Evolutionary conservation across 2,329 filamentous ascomycete genomes (phyloP), one percentile per base, ranked within the genome.

Genomic region (Ophiobolus disseminans): DNA sequence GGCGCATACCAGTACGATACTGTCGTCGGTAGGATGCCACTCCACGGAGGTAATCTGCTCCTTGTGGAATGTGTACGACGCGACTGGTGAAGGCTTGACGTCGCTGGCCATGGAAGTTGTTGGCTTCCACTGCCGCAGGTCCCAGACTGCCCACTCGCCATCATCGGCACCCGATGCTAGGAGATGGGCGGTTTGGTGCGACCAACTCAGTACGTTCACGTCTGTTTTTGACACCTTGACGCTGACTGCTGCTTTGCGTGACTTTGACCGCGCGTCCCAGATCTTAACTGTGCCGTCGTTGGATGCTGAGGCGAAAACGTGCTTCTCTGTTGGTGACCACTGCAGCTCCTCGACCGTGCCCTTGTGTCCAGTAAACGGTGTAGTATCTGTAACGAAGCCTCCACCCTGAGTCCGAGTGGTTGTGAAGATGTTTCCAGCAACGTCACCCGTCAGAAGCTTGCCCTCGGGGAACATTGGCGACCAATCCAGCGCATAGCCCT

Each of bases 401-500:
- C 92, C 94, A 50, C 90, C 91, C 68, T 94, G 90, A 40, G 88
- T 92, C 48, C 90, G 83, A 6, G 90, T 91, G 1, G 93, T 97
- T 51, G 87, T 81, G 75, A 91, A 97, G 69, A 99, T 97, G 53
- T 88, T 80, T 50, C 94, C 94, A 59, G 92, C 83, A 69, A 92
- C 91, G 75, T 99, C 94, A 56, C 94, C 94, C 0, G 93, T 97
- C 36, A 96, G 76, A 3, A 99, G 85, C 75, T 93, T 94, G 50
- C 92, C 92, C 37, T 86, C 82, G 0, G 91, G 85, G 36, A 90
- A 82, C 8, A 90, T 73, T 1, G 91, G 89, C 20, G 92, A 96
- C 94, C 94, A 99, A 76, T 97, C 94, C n/a, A 99, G 76, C 0
- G 91, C 94, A 73, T 97, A 99, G 39, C 94, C 94, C 79, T 99